phyloP scores from a whole-genome alignment of 352 stramenopile species.

The Plasmopara halstedii region DNA sequence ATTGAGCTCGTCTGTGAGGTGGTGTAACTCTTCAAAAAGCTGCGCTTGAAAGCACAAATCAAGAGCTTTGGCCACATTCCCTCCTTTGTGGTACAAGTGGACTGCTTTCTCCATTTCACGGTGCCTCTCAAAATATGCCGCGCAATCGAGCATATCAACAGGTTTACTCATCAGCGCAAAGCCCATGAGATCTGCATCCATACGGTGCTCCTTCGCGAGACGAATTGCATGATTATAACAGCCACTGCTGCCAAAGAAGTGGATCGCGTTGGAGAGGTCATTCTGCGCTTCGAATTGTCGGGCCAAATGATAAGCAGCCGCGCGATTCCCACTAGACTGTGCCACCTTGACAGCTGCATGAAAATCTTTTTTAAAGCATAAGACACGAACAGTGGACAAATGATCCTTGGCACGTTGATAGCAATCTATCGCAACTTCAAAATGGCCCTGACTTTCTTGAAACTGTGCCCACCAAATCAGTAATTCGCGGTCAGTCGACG shows the following conservation, averaged over 20 bases:
- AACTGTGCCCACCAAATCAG: slow-evolving; percentile 93
- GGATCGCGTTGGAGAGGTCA: slow-evolving; percentile 83
- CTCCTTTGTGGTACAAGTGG: slow-evolving; percentile 90
- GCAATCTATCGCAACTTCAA: slow-evolving; percentile 80
- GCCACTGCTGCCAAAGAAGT: slow-evolving; percentile 84
- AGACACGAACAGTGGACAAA: slow-evolving; percentile 86
- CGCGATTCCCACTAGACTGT: slow-evolving; percentile 60
- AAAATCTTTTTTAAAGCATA: slow-evolving; percentile 89
- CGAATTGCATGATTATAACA: slow-evolving; percentile 93
- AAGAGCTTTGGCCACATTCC: slow-evolving; percentile 86
- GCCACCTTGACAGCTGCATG: slow-evolving; percentile 80
- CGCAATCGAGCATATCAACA: slow-evolving; percentile 85
- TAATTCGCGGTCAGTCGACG: slow-evolving; percentile 81
- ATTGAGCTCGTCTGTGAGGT: slow-evolving; percentile 80
- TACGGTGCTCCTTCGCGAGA: slow-evolving; percentile 81
- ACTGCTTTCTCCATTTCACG: slow-evolving; percentile 92
- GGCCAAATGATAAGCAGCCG: slow-evolving; percentile 80
- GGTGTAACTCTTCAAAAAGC: slow-evolving; percentile 82
- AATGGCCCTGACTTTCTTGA: slow-evolving; percentile 84
- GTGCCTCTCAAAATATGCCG: slow-evolving; percentile 88
- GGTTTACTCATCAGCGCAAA: slow-evolving; percentile 87
- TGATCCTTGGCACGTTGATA: slow-evolving; percentile 87
- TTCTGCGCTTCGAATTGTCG: slow-evolving; percentile 79
- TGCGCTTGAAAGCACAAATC: slow-evolving; percentile 90
- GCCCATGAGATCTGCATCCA: slow-evolving; percentile 89